Evolutionary conservation across 1,284 basidiomycete species (phyloP).

Genomic region (Cryptococcus hybrid): DNA sequence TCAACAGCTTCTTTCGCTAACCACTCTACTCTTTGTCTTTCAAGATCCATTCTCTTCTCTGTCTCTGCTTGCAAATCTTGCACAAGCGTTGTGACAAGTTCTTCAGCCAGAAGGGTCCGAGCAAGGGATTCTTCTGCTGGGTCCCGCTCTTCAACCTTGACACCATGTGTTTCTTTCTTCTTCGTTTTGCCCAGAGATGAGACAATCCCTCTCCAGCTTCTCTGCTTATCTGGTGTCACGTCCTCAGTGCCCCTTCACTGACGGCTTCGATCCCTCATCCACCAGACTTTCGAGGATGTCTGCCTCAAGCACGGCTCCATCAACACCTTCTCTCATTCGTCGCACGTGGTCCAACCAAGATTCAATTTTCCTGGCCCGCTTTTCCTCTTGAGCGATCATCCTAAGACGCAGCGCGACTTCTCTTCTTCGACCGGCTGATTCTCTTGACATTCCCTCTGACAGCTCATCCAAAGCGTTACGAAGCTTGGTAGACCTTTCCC

Average conservation of each 20-base stretch:
- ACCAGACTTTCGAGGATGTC: slow-evolving; percentile 33
- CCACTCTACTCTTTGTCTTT: slow-evolving; percentile 51
- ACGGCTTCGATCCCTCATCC: slow-evolving; percentile 60
- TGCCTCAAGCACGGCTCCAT: slow-evolving; percentile 32
- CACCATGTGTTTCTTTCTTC: slow-evolving; percentile 1
- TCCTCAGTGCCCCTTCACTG: slow-evolving; percentile 1
- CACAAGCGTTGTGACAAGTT: slow-evolving; percentile 60
- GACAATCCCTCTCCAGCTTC: slow-evolving; percentile 22
- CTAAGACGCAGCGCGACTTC: slow-evolving; percentile 69
- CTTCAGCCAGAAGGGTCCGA: slow-evolving; percentile 61
- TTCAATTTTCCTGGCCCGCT: slow-evolving; percentile 38
- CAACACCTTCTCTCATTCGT: slow-evolving; percentile 29
- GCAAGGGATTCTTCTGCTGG: slow-evolving; percentile 50
- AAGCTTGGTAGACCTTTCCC: slow-evolving; percentile 53
- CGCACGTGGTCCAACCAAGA: slow-evolving; percentile 46
- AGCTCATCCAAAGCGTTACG: slow-evolving; percentile 67
- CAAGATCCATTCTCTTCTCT: slow-evolving; percentile 58
- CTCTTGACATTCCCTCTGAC: slow-evolving; percentile 67
- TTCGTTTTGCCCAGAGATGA: not conserved
- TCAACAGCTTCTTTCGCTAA: slow-evolving; percentile 39
- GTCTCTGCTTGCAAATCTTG: slow-evolving; percentile 67
- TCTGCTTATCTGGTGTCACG: slow-evolving; percentile 15
- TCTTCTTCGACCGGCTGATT: slow-evolving; percentile 69
- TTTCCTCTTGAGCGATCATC: slow-evolving; percentile 67
- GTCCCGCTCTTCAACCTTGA: slow-evolving; percentile 6